A percentile compares a stretch with the other conserved stretches of the same genome.
phyloP scores from a whole-genome alignment of 73 alveolate species.

The Symbiodinium pilosum region DNA sequence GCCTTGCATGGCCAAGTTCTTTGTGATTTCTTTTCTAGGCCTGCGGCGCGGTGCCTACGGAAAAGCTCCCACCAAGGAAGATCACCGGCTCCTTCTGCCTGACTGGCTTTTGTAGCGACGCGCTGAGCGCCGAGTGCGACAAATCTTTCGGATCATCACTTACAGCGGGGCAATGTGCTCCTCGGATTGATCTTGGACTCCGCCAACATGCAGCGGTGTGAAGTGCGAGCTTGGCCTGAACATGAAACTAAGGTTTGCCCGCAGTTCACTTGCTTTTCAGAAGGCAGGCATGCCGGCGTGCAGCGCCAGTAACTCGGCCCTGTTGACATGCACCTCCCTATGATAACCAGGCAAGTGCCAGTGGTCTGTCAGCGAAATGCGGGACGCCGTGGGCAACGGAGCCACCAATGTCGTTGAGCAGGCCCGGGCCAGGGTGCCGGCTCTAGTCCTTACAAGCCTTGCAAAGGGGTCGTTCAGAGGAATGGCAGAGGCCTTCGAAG shows the following conservation, averaged over 20 bases:
- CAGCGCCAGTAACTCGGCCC: no score
- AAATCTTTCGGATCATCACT: slow-evolving; percentile 17
- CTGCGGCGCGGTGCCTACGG: no score
- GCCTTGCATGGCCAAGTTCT: no score
- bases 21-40: no score
- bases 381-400: slow-evolving; percentile 70
- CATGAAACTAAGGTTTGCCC: slow-evolving; percentile 42
- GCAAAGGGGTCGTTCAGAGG: neutral
- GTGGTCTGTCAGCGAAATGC: slow-evolving; percentile 73
- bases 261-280: slow-evolving; percentile 43
- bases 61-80: slow-evolving; percentile 21
- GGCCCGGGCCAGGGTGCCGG: neutral
- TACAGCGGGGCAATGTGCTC: slow-evolving; percentile 62
- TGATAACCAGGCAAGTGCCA: slow-evolving; percentile 51
- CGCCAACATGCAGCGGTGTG: no score
- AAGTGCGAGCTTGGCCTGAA: no score
- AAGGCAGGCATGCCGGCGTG: neutral
- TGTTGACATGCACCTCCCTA: no score
- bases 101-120: slow-evolving; percentile 48
- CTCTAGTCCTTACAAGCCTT: no score
- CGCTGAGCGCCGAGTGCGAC: slow-evolving; percentile 75
- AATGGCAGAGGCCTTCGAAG: neutral
- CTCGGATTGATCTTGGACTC: neutral
- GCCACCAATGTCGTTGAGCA: slow-evolving; percentile 42
- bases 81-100: slow-evolving; percentile 46